Evolutionary conservation across 371 early-diverging fungal genomes (phyloP).

Genomic region (Nematocida ironsii): DNA sequence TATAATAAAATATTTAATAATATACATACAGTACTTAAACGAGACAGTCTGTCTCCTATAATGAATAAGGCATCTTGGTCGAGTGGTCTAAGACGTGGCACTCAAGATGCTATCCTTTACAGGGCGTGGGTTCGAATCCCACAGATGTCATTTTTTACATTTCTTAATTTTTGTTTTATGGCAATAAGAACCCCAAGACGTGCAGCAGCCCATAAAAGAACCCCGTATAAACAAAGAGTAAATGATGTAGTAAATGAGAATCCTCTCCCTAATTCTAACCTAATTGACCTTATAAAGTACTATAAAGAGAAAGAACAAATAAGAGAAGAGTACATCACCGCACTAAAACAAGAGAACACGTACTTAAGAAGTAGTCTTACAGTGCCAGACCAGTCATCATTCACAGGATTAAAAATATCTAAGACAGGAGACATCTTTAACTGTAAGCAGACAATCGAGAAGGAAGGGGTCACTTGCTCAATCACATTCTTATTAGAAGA

Average conservation of each 20-base stretch:
- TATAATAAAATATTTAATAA: constrained; percentile 30
- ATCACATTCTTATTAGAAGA: constrained; percentile 53
- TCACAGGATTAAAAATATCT: constrained; percentile 18
- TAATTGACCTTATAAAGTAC: constrained; percentile 46
- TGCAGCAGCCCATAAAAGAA: constrained; percentile 20
- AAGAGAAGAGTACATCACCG: constrained; percentile 47
- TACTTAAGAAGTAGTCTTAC: constrained; percentile 18
- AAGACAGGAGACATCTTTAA: constrained; percentile 3
- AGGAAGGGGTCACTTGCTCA: constrained; percentile 9
- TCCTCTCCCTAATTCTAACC: background rate
- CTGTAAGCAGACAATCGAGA: constrained; percentile 34
- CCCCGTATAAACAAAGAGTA: constrained; percentile 33
- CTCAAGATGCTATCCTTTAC: constrained; percentile 69
- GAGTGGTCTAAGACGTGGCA: constrained; percentile 71
- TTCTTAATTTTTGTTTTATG: constrained; percentile 54
- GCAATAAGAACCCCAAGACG: constrained; percentile 33
- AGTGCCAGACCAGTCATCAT: background rate
- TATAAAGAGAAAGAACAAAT: constrained; percentile 53
- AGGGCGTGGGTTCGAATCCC: constrained; percentile 71
- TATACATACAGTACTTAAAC: background rate
- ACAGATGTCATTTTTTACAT: constrained; percentile 68
- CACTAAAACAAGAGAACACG: constrained; percentile 41
- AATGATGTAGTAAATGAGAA: constrained; percentile 1
- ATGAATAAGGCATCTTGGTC: constrained; percentile 68
- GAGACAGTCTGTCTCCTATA: background rate